Conservation (phyloP, 331 rosid genomes). For the Pyrus hybrid region DNA sequence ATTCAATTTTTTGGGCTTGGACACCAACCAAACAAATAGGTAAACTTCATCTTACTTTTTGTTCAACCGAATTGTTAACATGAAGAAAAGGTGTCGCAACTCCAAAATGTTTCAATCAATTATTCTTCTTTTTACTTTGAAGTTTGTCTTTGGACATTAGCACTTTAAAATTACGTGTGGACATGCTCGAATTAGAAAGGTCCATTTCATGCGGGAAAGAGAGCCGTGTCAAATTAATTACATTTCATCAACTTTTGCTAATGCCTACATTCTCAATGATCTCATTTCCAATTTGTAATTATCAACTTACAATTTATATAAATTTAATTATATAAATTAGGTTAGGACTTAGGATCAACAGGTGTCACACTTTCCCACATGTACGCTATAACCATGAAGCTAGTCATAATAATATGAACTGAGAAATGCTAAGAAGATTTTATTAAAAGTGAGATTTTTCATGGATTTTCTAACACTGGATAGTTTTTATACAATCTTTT, state of each 20-base stretch:
- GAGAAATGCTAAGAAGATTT: no score
- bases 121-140: background rate
- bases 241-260: slow-evolving; percentile 5
- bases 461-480: no score
- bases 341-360: background rate
- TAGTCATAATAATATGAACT: no score
- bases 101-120: background rate
- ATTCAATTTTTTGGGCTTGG: background rate
- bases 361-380: no score
- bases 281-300: background rate
- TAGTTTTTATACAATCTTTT: no score
- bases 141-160: background rate
- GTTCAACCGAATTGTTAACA: background rate
- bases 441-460: no score
- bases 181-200: background rate
- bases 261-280: slow-evolving; percentile 16
- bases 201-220: background rate
- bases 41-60: background rate
- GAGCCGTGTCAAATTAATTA: background rate
- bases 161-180: background rate
- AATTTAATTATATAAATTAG: background rate
- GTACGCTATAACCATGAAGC: no score
- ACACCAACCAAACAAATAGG: background rate
- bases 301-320: no score
- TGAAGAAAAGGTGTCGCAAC: background rate